Conservation (phyloP, 768 basidiomycete species). For the Infundibulicybe gibba region DNA sequence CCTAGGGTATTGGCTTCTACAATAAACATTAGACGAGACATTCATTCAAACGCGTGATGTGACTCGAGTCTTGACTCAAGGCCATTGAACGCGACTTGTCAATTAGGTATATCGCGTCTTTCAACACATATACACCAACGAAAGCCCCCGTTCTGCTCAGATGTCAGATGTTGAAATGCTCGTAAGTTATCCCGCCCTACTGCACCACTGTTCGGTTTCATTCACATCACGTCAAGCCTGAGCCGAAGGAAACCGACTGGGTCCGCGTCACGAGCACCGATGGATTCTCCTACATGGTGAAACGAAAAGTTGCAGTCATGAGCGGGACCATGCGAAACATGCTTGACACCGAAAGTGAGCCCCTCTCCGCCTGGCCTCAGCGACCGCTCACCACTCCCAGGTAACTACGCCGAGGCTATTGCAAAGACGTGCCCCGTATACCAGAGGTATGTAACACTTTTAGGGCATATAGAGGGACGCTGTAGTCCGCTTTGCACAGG, state of each 20-base stretch:
- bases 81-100: too few species aligned
- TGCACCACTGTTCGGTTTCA: too few species aligned
- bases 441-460: conserved; percentile 54
- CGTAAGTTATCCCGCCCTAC: too few species aligned
- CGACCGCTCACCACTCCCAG: conserved; percentile 26
- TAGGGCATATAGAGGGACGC: too few species aligned
- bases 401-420: conserved; percentile 71
- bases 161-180: too few species aligned
- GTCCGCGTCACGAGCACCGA: conserved; percentile 74
- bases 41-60: too few species aligned
- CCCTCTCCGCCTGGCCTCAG: neutral
- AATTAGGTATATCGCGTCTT: too few species aligned
- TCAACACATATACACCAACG: too few species aligned
- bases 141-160: too few species aligned
- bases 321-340: conserved; percentile 84
- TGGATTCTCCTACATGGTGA: conserved; percentile 78
- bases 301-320: conserved; percentile 66
- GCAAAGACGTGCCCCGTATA: conserved; percentile 66
- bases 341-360: conserved; percentile 68
- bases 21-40: too few species aligned
- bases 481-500: conserved; percentile 20
- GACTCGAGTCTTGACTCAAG: too few species aligned
- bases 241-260: conserved; percentile 50
- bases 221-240: conserved; percentile 3
- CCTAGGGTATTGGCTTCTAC: too few species aligned